Percentiles rank a stretch among this genome's conserved stretches.
These are phyloP conservation scores for Vaccinium corymbosum DNA, from an alignment of 148 eudicot species.

Conservation along the genomic window DNA sequence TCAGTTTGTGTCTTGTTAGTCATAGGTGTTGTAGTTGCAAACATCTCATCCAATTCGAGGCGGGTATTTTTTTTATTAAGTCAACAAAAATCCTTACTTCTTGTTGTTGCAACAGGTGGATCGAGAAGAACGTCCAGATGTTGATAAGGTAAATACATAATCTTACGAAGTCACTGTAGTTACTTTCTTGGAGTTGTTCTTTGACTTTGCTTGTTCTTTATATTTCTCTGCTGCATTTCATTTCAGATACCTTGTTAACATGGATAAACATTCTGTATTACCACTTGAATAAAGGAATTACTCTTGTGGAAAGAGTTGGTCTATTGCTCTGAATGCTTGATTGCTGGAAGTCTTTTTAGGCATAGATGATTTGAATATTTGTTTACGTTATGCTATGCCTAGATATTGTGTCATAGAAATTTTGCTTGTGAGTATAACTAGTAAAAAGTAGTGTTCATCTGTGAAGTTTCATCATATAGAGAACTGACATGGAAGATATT, in stretches of 20 bases:
- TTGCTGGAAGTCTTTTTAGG: neutral
- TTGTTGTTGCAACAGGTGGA: constrained; percentile 60
- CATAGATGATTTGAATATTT: neutral
- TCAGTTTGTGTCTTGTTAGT: constrained; percentile 7
- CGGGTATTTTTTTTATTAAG: neutral
- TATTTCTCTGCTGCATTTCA: neutral
- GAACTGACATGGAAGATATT: neutral
- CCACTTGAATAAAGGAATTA: neutral
- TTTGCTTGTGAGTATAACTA: neutral
- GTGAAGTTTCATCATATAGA: neutral
- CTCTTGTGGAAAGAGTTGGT: neutral
- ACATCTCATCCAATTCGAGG: neutral
- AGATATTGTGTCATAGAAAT: neutral
- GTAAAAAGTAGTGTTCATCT: neutral
- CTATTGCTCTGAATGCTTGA: neutral
- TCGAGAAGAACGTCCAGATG: constrained; percentile 96
- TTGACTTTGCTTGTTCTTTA: neutral
- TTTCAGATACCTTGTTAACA: neutral
- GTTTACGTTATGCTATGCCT: neutral
- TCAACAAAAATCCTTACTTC: neutral
- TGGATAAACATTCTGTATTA: neutral
- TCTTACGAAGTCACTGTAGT: neutral
- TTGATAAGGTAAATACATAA: constrained; percentile 66
- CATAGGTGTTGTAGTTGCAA: neutral
- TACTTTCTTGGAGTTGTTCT: constrained; percentile 1